Evolutionary conservation across 2,329 filamentous ascomycete genomes (phyloP), one percentile per base, ranked within the genome.

Genomic region (Rachicladosporium sp.): DNA sequence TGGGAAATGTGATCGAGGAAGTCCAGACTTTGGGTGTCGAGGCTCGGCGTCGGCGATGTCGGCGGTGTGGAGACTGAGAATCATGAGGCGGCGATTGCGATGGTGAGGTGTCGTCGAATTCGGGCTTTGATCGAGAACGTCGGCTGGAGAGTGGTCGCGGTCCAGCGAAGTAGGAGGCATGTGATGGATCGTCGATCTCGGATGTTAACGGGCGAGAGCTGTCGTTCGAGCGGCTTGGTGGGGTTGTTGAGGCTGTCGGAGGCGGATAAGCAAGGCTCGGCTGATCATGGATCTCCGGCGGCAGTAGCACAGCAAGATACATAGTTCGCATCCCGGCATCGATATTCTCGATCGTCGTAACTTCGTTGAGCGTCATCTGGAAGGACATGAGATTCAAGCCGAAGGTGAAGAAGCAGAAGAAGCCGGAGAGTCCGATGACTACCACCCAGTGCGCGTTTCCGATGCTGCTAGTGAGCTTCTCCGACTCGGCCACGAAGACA

Each of bases 341-440:
- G 19, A 93, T 67, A 42, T 79, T 74, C 56, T 98, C 91, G 43
- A 98, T 80, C 11, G 86, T 93, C 1, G 88, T 93, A 34, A 78
- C 70, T 54, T 95, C 95, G 39, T 71, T 64, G 35, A 81, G 61
- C 31, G 80, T 72, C 51, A 86, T 79, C 46, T 80, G 75, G 31
- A 80, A 56, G 3, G 83, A 83, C 34, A 79, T 88, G 31, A 71
- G 54, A 2, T 79, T 71, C 87, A 96, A 94, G 39, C 78, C 76
- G 13, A 73, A 67, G 1, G 80, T 71, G 59, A 96, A 96, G n/a
- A 94, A 59, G 31, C 76, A 75, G 53, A 95, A 94, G 42, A 94
- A 69, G 8, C 66, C 71, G 21, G 74, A 69, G 47, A 93, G 57
- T 33, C 66, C 82, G 27, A 94, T 59, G 7, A 71, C 68, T 6